A percentile compares a stretch with the other conserved stretches of the same genome.
Conservation (phyloP, 495 filamentous ascomycete species). For the Rhypophila decipiens region DNA sequence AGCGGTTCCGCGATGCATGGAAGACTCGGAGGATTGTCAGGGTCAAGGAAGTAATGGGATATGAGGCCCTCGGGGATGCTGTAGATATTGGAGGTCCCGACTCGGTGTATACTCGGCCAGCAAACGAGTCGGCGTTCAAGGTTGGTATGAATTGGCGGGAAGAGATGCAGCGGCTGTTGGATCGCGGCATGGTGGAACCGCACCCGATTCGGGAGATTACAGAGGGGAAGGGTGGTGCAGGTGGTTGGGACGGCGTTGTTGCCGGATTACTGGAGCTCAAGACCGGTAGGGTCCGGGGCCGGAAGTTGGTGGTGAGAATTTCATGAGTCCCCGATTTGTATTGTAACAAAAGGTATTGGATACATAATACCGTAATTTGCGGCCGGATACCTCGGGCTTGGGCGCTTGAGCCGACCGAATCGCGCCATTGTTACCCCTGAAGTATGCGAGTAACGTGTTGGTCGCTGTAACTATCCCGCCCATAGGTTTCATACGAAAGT, state of each 20-base stretch:
- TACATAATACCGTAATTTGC: too few relatives aligned
- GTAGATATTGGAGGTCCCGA: background rate
- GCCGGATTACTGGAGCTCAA: background rate
- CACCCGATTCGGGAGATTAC: background rate
- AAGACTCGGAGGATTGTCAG: background rate
- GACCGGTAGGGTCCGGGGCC: background rate
- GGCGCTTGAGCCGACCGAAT: too few relatives aligned
- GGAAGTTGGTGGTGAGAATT: background rate
- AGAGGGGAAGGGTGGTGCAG: background rate
- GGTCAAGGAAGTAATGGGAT: constrained; percentile 4
- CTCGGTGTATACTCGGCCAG: background rate
- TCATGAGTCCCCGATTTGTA: too few relatives aligned
- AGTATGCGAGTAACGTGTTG: too few relatives aligned
- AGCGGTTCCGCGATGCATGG: background rate
- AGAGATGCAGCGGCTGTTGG: background rate
- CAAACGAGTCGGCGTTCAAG: background rate
- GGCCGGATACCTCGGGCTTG: too few relatives aligned
- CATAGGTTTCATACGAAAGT: too few relatives aligned
- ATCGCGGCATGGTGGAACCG: background rate
- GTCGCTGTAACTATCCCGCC: too few relatives aligned
- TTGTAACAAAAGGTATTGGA: too few relatives aligned
- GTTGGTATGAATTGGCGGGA: background rate
- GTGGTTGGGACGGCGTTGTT: background rate
- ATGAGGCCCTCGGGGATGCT: background rate
- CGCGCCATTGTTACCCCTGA: too few relatives aligned